Evolutionary conservation across 2,329 filamentous ascomycete genomes (phyloP), one percentile per base, ranked within the genome.

Genomic region (Raffaelea arxii): DNA sequence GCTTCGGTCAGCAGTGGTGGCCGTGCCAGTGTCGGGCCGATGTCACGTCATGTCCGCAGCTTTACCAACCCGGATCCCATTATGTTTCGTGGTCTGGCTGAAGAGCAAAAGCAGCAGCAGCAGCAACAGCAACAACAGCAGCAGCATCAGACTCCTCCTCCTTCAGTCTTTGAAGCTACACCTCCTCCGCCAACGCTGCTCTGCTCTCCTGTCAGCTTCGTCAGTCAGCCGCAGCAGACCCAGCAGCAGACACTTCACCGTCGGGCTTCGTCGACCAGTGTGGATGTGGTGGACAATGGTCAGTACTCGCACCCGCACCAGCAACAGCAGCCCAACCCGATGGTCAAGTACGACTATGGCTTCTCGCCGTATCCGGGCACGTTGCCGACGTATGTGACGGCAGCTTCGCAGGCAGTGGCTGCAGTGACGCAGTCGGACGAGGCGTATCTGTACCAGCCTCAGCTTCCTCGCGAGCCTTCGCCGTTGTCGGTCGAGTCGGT

Each of bases 291-390:
- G 68, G 70, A 49, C 39, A 38, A 6, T 27, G n/a, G n/a, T n/a
- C n/a, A n/a, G n/a, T n/a, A n/a, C n/a, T n/a, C n/a, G n/a, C n/a
- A n/a, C n/a, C n/a, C n/a, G n/a, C n/a, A n/a, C n/a, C n/a, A n/a
- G n/a, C n/a, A n/a, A n/a, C n/a, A n/a, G n/a, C 39, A 18, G 35
- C 14, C 44, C 41, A 71, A 77, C 30, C 67, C 16, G 14, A 36
- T 87, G 47, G 79, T 11, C 36, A 48, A 54, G 38, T 52, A 75
- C 56, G 81, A 80, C 54, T 91, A 82, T 65, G 84, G 82, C 50
- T 94, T 87, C 67, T 84, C 88, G n/a, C 86, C 85, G 41, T 94
- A 92, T 65, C 82, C 84, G 48, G 82, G 85, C 56, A 74, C 51
- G n/a, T 41, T 88, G 62, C 50, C 54, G 9, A 64, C 72, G 32